Evolutionary conservation across 805 yeast genomes (phyloP).

Genomic region (Ogataea dorogensis): DNA sequence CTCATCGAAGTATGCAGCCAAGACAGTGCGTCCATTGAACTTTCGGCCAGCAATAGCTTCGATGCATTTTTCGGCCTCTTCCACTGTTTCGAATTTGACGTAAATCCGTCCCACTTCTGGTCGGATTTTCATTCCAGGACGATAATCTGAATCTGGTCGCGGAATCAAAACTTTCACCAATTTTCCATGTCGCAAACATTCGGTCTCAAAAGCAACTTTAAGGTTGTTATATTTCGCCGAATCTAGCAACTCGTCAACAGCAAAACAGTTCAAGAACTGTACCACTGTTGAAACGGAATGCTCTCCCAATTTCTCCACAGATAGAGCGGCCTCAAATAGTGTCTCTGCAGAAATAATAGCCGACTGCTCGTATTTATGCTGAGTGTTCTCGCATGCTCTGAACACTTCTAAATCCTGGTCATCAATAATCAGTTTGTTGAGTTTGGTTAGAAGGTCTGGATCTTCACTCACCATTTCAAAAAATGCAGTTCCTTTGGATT

Average conservation of each 20-base stretch:
- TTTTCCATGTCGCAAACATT: constrained; percentile 50
- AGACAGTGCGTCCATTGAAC: constrained; percentile 66
- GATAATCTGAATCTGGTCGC: constrained; percentile 44
- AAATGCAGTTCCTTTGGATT: constrained; percentile 59
- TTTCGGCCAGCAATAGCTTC: constrained; percentile 58
- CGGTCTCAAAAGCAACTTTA: constrained; percentile 48
- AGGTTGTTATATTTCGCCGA: constrained; percentile 48
- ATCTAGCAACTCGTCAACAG: constrained; percentile 60
- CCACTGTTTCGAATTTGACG: constrained; percentile 56
- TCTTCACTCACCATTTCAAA: constrained; percentile 36
- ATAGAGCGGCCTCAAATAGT: constrained; percentile 16
- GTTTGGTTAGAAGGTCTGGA: constrained; percentile 31
- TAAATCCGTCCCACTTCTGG: constrained; percentile 71
- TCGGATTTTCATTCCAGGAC: constrained; percentile 36
- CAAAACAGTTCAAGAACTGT: constrained; percentile 63
- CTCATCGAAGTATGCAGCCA: constrained; percentile 62
- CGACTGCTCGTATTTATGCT: constrained; percentile 23
- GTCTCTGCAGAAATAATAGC: constrained; percentile 21
- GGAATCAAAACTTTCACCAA: constrained; percentile 61
- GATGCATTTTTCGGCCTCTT: constrained; percentile 54
- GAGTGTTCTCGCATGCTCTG: constrained; percentile 38
- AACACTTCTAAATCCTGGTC: constrained; percentile 37
- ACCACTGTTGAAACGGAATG: constrained; percentile 44
- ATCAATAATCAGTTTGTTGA: constrained; percentile 38
- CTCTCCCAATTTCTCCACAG: constrained; percentile 21